Base-by-base conservation (phyloP, 2,329 filamentous ascomycete genomes). In the Neoscytalidium dimidiatum region DNA sequence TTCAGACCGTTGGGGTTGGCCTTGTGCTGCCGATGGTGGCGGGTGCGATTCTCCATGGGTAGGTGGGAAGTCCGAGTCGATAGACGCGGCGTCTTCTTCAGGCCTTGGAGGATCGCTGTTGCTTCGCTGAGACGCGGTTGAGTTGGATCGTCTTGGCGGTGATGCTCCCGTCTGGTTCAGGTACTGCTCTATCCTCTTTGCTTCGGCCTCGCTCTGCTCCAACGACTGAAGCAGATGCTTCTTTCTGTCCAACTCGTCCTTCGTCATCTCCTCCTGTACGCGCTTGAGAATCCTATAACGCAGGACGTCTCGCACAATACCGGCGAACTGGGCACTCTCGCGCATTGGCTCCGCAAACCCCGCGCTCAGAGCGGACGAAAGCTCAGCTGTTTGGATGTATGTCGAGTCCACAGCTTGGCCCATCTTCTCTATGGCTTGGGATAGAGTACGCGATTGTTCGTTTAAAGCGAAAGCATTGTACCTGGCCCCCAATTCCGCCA, bases 321-420 rank as follows among this genome's bases (percentile, higher is more conserved):
- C 92, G 0, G 95, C 95, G 76, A 99, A 99, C 74, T 99, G 95
- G 13, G 95, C 94, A 72, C 93, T 96, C 79, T 99, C 95, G 64
- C 96, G 88, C 92, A 99, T 97, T 0, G 95, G 95, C 74, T 99
- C 96, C 0, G 96, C 93, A 74, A 99, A 99, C 69, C 88, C 95
- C 35, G 94, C 94, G 21, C 94, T 94, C n/a, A 99, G 81, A 0
- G 91, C 90, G 1, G 88, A 88, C 0, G 94, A 94, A 3, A 99
- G 82, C 75, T 99, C 95, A 72, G 96, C 92, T 0, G 94, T 98
- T 9, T 92, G 93, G 69, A 99, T 94, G 75, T 98, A 99, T 0
- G 95, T 97, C 9, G 92, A 92, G 75, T 99, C 95, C 8, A 94
- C 92, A 2, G 95, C 95, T 78, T 99, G 95, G 0, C 95, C 95